A percentile compares a stretch with the other conserved stretches of the same genome.
Evolutionary conservation across 345 rosid species (phyloP).

Genomic region (Kandelia obovata): DNA sequence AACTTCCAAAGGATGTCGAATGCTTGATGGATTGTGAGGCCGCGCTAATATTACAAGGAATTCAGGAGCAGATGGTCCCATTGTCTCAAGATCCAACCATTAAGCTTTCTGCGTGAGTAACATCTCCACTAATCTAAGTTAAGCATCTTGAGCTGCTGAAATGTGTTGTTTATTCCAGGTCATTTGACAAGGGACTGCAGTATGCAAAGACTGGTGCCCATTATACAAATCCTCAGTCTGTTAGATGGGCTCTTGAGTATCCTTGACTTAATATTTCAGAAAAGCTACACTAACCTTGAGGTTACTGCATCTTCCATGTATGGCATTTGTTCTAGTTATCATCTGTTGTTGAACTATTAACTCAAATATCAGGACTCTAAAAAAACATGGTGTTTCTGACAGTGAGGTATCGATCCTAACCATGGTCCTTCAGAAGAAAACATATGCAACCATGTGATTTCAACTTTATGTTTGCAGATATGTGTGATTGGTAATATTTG

Average conservation of each 20-base stretch:
- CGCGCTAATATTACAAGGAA: constrained; percentile 53
- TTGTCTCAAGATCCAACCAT: constrained; percentile 74
- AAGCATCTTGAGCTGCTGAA: constrained; percentile 15
- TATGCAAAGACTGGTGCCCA: constrained; percentile 44
- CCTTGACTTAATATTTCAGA: constrained; percentile 36
- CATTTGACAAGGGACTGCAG: constrained; percentile 64
- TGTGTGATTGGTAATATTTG: constrained; percentile 64
- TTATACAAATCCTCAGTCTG: constrained; percentile 59
- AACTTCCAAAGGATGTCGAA: constrained; percentile 66
- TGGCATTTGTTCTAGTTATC: constrained; percentile 11
- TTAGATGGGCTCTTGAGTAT: constrained; percentile 72
- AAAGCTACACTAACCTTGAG: constrained; percentile 1
- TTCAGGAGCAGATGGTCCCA: constrained; percentile 73
- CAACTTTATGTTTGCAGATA: constrained; percentile 49
- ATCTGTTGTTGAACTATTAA: constrained; percentile 33
- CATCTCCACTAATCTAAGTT: background rate
- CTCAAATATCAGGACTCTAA: constrained; percentile 52
- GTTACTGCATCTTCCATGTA: constrained; percentile 6
- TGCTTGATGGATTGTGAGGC: constrained; percentile 93
- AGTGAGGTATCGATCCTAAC: constrained; percentile 61
- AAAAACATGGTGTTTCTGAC: constrained; percentile 52
- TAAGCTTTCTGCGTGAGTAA: constrained; percentile 71
- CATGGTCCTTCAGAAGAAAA: constrained; percentile 10
- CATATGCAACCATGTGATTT: constrained; percentile 19
- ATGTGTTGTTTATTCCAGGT: constrained; percentile 40